phyloP scores from a whole-genome alignment of 176 grass and related monocot species.

The Phyllostachys edulis region DNA sequence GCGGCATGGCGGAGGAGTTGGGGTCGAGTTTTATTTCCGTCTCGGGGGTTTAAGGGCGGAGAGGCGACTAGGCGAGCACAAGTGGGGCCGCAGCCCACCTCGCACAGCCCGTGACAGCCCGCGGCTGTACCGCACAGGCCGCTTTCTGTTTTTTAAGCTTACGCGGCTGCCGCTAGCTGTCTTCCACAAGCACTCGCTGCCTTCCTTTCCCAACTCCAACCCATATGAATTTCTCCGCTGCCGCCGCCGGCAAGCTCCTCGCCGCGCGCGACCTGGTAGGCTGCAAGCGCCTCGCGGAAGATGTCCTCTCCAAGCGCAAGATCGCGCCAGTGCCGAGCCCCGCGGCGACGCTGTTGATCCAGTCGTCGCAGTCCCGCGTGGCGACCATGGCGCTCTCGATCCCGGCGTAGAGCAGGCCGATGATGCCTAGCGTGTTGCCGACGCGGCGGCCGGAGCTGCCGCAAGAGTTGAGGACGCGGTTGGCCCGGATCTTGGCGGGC shows the following conservation, averaged over 20 bases:
- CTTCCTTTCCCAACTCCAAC: no score
- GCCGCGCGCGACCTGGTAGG: no score
- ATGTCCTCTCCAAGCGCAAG: no score
- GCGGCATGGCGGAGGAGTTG: slow-evolving; percentile 41
- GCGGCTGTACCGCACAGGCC: no score
- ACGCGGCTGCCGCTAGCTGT: no score
- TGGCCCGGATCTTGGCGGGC: slow-evolving; percentile 72
- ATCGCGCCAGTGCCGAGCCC: slow-evolving; percentile 82
- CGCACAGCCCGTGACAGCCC: no score
- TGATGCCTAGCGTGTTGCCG: slow-evolving; percentile 73
- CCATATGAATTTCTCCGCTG: no score
- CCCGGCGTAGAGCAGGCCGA: slow-evolving; percentile 84
- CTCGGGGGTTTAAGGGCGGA: slow-evolving; percentile 39
- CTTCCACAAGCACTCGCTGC: no score
- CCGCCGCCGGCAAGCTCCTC: no score
- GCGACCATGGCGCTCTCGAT: slow-evolving; percentile 96
- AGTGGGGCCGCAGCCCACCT: no score
- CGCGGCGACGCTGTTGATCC: slow-evolving; percentile 81
- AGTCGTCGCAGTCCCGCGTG: slow-evolving; percentile 69
- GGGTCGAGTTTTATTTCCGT: slow-evolving; percentile 35
- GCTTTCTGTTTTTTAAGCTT: no score
- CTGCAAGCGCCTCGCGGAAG: no score
- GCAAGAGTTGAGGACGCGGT: slow-evolving; percentile 89
- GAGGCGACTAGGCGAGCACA: neutral
- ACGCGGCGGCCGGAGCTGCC: slow-evolving; percentile 64